Conservation (phyloP, 257 asterid species). For the Capsicum baccatum region DNA sequence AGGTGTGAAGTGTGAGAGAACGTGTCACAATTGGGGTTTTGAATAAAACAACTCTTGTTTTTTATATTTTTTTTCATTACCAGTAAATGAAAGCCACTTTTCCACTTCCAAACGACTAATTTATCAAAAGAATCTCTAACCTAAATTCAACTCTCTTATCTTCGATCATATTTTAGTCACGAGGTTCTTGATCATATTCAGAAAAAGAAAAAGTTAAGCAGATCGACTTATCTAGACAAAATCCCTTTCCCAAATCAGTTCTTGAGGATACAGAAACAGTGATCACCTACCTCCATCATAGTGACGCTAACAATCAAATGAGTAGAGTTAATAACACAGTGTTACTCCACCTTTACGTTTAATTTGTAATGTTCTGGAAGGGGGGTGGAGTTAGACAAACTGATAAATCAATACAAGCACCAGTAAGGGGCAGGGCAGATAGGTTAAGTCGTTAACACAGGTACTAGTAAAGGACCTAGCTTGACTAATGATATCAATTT, state of each 20-base stretch:
- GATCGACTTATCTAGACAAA: background rate
- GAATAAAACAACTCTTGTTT: too few species aligned
- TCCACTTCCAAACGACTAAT: constrained; percentile 2
- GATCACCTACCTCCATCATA: constrained; percentile 17
- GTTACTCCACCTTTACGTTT: background rate
- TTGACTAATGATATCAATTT: background rate
- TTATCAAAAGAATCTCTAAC: background rate
- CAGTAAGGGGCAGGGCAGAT: constrained; percentile 15
- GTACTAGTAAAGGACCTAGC: constrained; percentile 19
- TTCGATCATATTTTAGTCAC: background rate
- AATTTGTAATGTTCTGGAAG: background rate
- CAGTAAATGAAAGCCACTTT: background rate
- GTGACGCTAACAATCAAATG: background rate
- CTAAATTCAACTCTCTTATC: constrained; percentile 22
- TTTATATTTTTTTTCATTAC: background rate
- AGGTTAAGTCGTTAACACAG: background rate
- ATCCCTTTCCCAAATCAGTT: background rate
- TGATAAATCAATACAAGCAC: background rate
- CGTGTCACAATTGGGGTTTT: too few species aligned
- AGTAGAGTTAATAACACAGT: background rate
- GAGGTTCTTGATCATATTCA: constrained; percentile 7
- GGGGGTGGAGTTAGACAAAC: background rate
- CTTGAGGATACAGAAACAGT: background rate
- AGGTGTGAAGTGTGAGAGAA: too few species aligned
- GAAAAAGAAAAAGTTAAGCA: background rate